Evolutionary conservation across 176 grass and related monocot species (phyloP), one percentile per base, ranked within the genome.

Genomic region (Phyllostachys edulis): DNA sequence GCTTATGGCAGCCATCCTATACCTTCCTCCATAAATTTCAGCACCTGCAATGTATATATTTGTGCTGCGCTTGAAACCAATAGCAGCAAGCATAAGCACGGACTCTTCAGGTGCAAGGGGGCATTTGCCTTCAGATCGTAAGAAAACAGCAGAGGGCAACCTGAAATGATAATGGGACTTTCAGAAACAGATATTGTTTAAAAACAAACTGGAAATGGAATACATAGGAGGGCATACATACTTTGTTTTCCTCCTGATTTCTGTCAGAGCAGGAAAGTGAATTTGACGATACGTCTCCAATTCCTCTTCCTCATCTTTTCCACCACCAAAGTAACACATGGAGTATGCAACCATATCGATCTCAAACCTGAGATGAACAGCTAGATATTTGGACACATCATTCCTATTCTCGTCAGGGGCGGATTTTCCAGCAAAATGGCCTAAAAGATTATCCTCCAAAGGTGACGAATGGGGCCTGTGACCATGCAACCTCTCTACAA

Each of bases 311-410:
- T 98, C 96, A 63, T 98, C 87, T 87, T 93, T 95, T 63, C 96
- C 96, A 70, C 96, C 96, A 81, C 96, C 96, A 92, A 98, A 98
- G 78, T 98, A 92, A 87, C 96, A 98, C 87, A 98, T 85, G 51
- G 96, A 95, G 81, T 98, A 98, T 61, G 96, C 93, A 40, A 90
- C 96, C 96, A 98, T 98, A 87, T 98, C 96, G 72, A 95, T 94
- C 80, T 98, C 96, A 89, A 98, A 98, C 61, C 96, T 87, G 73
- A 98, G 91, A 82, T 98, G 96, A 69, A 98, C 85, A 73, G 96
- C 91, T 77, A 98, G 86, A 80, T 98, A 98, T 90, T 81, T 95
- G 39, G 91, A 89, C 18, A 85, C 13, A 80, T 37, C 67, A 49
- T 77, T 90, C 32, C 29, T 90, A 57, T 78, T 89, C 36, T 37